A percentile compares a stretch with the other conserved stretches of the same genome.
phyloP scores from a whole-genome alignment of 768 basidiomycete species.

The Podaxis sp. region DNA sequence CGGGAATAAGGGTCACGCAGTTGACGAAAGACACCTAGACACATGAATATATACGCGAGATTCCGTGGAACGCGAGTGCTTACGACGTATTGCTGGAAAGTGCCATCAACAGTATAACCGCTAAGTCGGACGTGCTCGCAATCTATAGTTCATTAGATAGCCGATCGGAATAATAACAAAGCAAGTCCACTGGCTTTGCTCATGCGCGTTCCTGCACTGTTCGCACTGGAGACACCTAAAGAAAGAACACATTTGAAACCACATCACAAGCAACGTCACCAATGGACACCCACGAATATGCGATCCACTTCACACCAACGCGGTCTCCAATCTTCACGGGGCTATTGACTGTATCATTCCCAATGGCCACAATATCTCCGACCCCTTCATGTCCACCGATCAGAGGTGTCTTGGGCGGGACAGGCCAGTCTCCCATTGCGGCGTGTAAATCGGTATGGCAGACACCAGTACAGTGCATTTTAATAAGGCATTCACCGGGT shows the following conservation, averaged over 20 bases:
- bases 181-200: conserved; percentile 50
- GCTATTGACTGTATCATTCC: conserved; percentile 49
- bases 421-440: conserved; percentile 75
- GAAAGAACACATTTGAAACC: background rate
- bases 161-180: background rate
- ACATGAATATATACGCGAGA: background rate
- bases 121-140: conserved; percentile 56
- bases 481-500: conserved; percentile 72
- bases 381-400: conserved; percentile 87
- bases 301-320: conserved; percentile 83
- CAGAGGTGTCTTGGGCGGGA: conserved; percentile 57
- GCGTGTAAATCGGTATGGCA: conserved; percentile 86
- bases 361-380: conserved; percentile 78
- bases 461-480: conserved; percentile 75
- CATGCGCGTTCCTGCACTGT: conserved; percentile 69
- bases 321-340: conserved; percentile 73
- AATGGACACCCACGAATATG: conserved; percentile 39
- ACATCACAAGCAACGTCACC: background rate
- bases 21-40: conserved; percentile 60
- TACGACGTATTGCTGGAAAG: conserved; percentile 67
- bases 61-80: conserved; percentile 13
- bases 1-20: conserved; percentile 78
- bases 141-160: conserved; percentile 22
- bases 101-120: conserved; percentile 76
- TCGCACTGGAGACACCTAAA: conserved; percentile 65